Evolutionary conservation across 1,284 basidiomycete genomes (phyloP).

Genomic region (Apiotrichum veenhuisii): DNA sequence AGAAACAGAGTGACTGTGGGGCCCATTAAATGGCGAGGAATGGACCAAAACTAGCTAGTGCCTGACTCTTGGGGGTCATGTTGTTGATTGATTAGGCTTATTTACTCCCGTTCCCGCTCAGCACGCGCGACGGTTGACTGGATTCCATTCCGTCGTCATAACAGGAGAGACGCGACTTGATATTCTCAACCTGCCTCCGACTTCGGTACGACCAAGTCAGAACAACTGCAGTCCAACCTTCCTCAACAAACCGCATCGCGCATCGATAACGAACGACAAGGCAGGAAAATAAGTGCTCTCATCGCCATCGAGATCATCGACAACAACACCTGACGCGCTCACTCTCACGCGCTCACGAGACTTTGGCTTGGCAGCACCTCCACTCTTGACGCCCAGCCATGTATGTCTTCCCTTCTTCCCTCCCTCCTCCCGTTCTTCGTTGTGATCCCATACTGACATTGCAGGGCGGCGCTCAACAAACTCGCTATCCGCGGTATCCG

Average conservation of each 20-base stretch:
- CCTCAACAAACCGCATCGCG: too few species aligned
- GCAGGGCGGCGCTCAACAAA: constrained; percentile 81
- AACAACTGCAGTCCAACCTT: not conserved
- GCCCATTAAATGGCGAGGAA: too few species aligned
- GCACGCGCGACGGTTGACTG: not conserved
- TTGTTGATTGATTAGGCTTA: too few species aligned
- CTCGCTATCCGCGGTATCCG: constrained; percentile 70
- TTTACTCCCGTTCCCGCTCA: not conserved
- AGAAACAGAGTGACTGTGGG: too few species aligned
- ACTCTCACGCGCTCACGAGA: too few species aligned
- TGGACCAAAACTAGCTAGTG: too few species aligned
- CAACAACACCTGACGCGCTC: not conserved
- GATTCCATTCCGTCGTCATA: not conserved
- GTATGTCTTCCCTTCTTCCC: not conserved
- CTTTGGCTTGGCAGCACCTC: not conserved
- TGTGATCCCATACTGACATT: not conserved
- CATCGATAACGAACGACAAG: too few species aligned
- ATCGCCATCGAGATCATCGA: not conserved
- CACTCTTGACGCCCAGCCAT: not conserved
- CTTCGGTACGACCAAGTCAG: too few species aligned
- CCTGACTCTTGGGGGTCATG: too few species aligned
- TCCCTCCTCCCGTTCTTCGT: not conserved
- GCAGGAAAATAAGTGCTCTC: too few species aligned
- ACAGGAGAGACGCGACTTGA: not conserved
- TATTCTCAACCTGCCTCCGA: too few species aligned